Evolutionary conservation across 192 early-diverging fungal species (phyloP).

Genomic region (Umbelopsis sp.): DNA sequence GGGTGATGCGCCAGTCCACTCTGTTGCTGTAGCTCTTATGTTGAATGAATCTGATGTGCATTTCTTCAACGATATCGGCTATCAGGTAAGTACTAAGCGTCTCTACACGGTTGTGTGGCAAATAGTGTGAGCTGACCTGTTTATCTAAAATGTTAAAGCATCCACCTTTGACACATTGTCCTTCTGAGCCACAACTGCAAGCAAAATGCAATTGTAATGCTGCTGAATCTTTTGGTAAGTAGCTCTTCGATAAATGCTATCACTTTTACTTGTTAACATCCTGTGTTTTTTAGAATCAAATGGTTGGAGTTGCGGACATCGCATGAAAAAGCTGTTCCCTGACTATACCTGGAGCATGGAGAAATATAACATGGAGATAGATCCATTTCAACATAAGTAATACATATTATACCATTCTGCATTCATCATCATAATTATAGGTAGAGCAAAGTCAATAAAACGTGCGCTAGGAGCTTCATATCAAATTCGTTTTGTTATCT

Average conservation of each 20-base stretch:
- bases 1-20: slow-evolving; percentile 73
- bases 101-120: slow-evolving; percentile 26
- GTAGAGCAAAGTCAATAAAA: too few relatives aligned
- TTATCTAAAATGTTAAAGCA: slow-evolving; percentile 38
- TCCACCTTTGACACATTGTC: slow-evolving; percentile 56
- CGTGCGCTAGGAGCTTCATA: too few relatives aligned
- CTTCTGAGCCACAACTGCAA: slow-evolving; percentile 43
- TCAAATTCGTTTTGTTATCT: too few relatives aligned
- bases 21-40: slow-evolving; percentile 58
- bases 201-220: slow-evolving; percentile 40
- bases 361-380: not conserved
- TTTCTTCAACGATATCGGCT: slow-evolving; percentile 73
- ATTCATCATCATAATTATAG: too few relatives aligned
- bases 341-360: not conserved
- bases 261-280: not conserved
- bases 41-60: slow-evolving; percentile 59
- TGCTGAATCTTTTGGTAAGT: slow-evolving; percentile 17
- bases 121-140: too few relatives aligned
- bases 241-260: not conserved
- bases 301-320: not conserved
- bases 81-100: slow-evolving; percentile 25
- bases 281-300: not conserved
- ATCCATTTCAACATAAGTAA: not conserved
- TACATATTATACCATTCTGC: too few relatives aligned
- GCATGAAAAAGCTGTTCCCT: not conserved